Percentiles rank a stretch among this genome's conserved stretches.
Evolutionary conservation across 2,329 filamentous ascomycete species (phyloP).

Genomic region (Fonsecaea nubica): DNA sequence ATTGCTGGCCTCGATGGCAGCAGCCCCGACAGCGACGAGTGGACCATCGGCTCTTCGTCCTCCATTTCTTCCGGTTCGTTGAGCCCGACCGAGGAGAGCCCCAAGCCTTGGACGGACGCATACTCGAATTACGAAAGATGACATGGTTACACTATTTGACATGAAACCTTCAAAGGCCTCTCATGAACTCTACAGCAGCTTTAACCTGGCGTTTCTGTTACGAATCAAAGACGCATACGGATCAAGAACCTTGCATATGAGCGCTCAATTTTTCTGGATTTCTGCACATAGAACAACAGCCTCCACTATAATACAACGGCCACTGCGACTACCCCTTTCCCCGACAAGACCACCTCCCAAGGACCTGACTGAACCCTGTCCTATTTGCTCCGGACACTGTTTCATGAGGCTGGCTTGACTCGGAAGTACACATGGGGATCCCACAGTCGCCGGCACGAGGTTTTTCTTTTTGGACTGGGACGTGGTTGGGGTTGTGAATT

Average conservation of each 20-base stretch:
- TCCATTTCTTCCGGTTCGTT: slow-evolving; percentile 71
- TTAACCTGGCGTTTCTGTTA: slow-evolving; percentile 27
- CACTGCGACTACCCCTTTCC: neutral
- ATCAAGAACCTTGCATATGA: slow-evolving; percentile 33
- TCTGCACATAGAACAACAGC: slow-evolving; percentile 26
- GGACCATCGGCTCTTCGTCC: slow-evolving; percentile 86
- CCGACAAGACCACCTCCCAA: slow-evolving; percentile 1
- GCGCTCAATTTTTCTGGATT: slow-evolving; percentile 26
- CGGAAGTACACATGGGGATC: neutral
- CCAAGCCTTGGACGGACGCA: slow-evolving; percentile 48
- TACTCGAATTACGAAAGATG: slow-evolving; percentile 36
- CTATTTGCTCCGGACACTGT: neutral
- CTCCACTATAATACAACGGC: neutral
- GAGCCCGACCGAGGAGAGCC: slow-evolving; percentile 67
- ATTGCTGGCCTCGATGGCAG: slow-evolving; percentile 63
- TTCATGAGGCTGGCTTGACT: slow-evolving; percentile 19
- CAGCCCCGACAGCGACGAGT: slow-evolving; percentile 78
- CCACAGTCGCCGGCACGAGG: neutral
- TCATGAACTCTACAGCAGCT: slow-evolving; percentile 17
- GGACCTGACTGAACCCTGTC: slow-evolving; percentile 13
- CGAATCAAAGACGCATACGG: slow-evolving; percentile 25
- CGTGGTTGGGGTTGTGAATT: neutral
- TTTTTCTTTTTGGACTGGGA: slow-evolving; percentile 1
- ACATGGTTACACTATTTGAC: neutral
- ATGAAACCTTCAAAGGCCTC: neutral